Conservation (phyloP, 257 asterid species). For the Ehretia macrophylla region DNA sequence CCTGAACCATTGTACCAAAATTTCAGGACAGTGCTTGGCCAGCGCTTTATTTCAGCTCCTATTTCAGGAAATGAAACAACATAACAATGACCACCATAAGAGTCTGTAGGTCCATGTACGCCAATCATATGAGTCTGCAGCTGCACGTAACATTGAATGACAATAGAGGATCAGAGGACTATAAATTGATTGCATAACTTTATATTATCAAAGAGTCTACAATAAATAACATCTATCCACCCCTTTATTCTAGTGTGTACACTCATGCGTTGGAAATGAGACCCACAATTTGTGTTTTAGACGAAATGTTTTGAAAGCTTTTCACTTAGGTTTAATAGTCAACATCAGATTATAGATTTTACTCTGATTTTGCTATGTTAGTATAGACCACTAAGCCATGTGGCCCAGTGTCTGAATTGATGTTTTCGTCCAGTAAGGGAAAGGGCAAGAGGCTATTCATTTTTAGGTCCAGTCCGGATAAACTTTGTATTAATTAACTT, state of each 20-base stretch:
- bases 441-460: too few relatives aligned
- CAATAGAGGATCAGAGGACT: background rate
- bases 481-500: too few relatives aligned
- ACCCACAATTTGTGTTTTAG: background rate
- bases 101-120: too few relatives aligned
- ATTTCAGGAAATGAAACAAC: conserved; percentile 15
- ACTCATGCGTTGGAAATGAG: too few relatives aligned
- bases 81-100: background rate
- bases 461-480: too few relatives aligned
- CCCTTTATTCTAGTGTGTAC: too few relatives aligned
- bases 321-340: too few relatives aligned
- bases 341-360: background rate
- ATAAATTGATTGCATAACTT: too few relatives aligned
- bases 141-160: background rate
- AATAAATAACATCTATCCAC: too few relatives aligned
- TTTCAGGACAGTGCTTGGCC: conserved; percentile 5
- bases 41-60: conserved; percentile 2
- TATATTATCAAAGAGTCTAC: too few relatives aligned
- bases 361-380: background rate
- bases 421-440: background rate
- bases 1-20: conserved; percentile 3
- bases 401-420: background rate
- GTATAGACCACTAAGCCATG: background rate
- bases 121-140: too few relatives aligned
- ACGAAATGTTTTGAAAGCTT: background rate